phyloP scores from a whole-genome alignment of 306 rosid species.

The Corylus heterophylla region DNA sequence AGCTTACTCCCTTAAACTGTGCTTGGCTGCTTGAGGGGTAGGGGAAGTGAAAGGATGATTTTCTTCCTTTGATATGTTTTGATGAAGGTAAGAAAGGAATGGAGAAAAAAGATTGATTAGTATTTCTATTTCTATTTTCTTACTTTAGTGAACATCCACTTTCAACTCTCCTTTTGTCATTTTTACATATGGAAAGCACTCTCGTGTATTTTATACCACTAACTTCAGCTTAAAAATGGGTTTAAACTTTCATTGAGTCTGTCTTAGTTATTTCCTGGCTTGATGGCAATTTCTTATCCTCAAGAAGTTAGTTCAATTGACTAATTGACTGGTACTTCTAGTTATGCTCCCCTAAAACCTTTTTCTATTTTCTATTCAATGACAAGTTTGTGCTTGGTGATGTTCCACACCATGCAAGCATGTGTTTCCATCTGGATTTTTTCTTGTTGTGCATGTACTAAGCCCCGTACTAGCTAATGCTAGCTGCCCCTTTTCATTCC shows the following conservation, averaged over 20 bases:
- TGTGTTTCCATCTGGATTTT: conserved; percentile 2
- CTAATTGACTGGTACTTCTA: background rate
- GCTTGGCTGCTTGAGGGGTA: background rate
- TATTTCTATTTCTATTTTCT: background rate
- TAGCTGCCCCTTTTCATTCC: conserved; percentile 1
- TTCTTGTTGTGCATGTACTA: background rate
- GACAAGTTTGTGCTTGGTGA: conserved; percentile 9
- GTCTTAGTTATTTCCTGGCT: background rate
- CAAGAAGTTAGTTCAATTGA: background rate
- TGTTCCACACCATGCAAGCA: conserved; percentile 8
- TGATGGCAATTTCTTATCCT: background rate
- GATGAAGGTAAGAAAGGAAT: background rate
- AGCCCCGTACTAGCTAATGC: background rate
- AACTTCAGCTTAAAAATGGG: background rate
- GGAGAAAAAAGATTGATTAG: background rate
- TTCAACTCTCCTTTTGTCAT: background rate
- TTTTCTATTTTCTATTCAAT: background rate
- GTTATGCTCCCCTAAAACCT: background rate
- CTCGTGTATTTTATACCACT: background rate
- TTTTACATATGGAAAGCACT: background rate
- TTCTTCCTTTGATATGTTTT: background rate
- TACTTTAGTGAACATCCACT: background rate
- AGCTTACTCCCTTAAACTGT: background rate
- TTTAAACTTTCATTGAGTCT: background rate
- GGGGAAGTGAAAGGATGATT: background rate